A percentile compares a stretch with the other conserved stretches of the same genome.
Evolutionary conservation across 768 basidiomycete species (phyloP).

Genomic region (Suillus lakei): DNA sequence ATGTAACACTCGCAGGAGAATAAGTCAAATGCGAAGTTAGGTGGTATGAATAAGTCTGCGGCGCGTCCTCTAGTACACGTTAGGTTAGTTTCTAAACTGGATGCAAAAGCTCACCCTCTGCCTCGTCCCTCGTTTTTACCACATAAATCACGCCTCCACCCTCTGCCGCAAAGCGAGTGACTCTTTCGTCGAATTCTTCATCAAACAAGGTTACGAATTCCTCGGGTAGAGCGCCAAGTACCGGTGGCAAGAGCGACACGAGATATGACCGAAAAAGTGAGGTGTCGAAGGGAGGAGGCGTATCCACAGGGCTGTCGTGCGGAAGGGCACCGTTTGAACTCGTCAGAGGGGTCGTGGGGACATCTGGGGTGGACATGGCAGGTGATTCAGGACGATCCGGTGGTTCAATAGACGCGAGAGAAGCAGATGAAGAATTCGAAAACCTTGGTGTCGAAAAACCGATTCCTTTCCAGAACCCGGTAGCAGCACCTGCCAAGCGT

Average conservation of each 20-base stretch:
- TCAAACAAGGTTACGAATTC: conserved; percentile 76
- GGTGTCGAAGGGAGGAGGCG: conserved; percentile 63
- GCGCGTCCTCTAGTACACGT: conserved; percentile 59
- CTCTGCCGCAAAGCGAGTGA: conserved; percentile 76
- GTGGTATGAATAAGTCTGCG: conserved; percentile 66
- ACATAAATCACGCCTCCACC: conserved; percentile 81
- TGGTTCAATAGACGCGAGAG: conserved; percentile 5
- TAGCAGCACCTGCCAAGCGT: conserved; percentile 25
- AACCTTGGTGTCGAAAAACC: conserved; percentile 25
- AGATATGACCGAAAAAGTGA: conserved; percentile 75
- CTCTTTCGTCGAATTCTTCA: conserved; percentile 75
- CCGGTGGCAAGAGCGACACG: conserved; percentile 72
- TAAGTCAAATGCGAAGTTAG: conserved; percentile 79
- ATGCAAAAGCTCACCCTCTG: conserved; percentile 59
- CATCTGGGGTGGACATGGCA: conserved; percentile 16
- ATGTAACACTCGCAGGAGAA: conserved; percentile 78
- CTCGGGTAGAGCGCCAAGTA: conserved; percentile 70
- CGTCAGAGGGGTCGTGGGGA: conserved; percentile 32
- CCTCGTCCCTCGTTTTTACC: conserved; percentile 76
- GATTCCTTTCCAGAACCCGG: conserved; percentile 28
- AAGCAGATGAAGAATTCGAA: conserved; percentile 16
- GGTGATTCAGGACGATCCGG: conserved; percentile 15
- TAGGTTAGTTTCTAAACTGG: conserved; percentile 11
- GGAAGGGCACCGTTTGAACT: conserved; percentile 31
- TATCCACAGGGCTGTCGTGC: conserved; percentile 39